Base-by-base conservation (phyloP, 2,329 filamentous ascomycete species). In the Fonsecaea monophora region DNA sequence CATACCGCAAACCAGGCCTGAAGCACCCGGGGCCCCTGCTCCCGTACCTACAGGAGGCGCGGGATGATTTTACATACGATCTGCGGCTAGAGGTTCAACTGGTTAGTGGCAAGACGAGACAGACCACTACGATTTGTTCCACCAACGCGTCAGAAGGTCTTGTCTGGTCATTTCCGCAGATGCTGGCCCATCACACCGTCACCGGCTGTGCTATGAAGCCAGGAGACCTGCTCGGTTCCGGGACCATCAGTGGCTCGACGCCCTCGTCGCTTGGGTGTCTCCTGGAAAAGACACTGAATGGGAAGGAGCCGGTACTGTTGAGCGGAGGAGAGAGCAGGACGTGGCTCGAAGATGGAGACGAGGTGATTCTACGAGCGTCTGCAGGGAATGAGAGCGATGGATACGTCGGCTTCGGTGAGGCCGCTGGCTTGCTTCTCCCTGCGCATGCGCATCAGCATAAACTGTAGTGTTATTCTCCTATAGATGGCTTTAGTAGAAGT, bases 261-360 rank as follows among this genome's bases (percentile, higher is more conserved):
- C 30, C 37, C 12, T 53, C 40, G 1, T 32, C 53, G 4, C 21
- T 59, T 45, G 62, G 62, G 15, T 64, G 55, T 13, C 60, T 64
- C n/a, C 18, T 64, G 5, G 62, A 64, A 13, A 21, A 40, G 25
- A 53, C 54, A 2, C 13, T 30, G 18, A 34, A 53, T n/a, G 37
- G 59, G 13, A 38, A 15, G 0, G 80, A 79, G 1, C 77, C 85
- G 0, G 81, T 92, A 25, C 82, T 83, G 70, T 77, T 93, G n/a
- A 54, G 38, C 34, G 42, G 60, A 25, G 59, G 38, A 5, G 85
- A 85, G 3, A 89, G 88, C 2, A 84, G 91, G 57, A 85, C 81
- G 58, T 94, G 92, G 76, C 76, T 94, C 37, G 84, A 90, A 72
- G 90, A 94, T 72, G 90, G 90, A 0, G 91, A 94, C 74, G 87